These are phyloP conservation scores for Vitis labrusca DNA, from an alignment of 164 flowering plant genomes.

Conservation along the genomic window DNA sequence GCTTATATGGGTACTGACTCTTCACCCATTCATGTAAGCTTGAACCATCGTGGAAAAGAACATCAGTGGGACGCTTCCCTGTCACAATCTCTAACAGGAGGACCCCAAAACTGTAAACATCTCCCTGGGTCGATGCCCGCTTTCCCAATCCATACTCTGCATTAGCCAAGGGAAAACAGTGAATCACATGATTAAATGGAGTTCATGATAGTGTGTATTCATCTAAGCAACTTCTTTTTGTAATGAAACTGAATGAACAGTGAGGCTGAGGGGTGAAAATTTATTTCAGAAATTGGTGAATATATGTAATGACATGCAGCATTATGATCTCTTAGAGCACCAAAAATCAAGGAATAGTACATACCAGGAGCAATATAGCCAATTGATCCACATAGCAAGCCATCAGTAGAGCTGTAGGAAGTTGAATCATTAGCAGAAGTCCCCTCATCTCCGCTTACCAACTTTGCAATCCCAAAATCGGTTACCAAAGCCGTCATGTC, in stretches of 20 bases:
- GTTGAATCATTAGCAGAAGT: slow-evolving; percentile 29
- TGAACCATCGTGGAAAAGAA: slow-evolving; percentile 56
- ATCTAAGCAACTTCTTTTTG: too few species aligned
- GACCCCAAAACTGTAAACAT: slow-evolving; percentile 88
- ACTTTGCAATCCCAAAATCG: slow-evolving; percentile 82
- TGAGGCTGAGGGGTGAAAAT: too few species aligned
- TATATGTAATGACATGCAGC: too few species aligned
- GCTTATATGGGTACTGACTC: slow-evolving; percentile 51
- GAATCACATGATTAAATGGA: not conserved
- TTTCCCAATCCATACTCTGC: slow-evolving; percentile 88
- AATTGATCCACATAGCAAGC: slow-evolving; percentile 78
- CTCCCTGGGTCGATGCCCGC: slow-evolving; percentile 75
- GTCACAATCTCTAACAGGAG: slow-evolving; percentile 68
- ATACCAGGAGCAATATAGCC: slow-evolving; percentile 96
- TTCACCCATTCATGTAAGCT: slow-evolving; percentile 80
- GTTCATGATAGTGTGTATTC: too few species aligned
- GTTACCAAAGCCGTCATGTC: slow-evolving; percentile 78
- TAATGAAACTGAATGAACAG: too few species aligned
- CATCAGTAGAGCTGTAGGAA: slow-evolving; percentile 62
- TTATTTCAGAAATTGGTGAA: too few species aligned
- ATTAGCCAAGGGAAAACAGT: not conserved
- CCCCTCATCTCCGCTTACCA: slow-evolving; percentile 37
- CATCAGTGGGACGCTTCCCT: slow-evolving; percentile 76
- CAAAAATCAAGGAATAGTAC: not conserved
- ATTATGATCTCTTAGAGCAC: too few species aligned